Evolutionary conservation across 2,329 filamentous ascomycete genomes (phyloP).

Genomic region (Trichophyton simii): DNA sequence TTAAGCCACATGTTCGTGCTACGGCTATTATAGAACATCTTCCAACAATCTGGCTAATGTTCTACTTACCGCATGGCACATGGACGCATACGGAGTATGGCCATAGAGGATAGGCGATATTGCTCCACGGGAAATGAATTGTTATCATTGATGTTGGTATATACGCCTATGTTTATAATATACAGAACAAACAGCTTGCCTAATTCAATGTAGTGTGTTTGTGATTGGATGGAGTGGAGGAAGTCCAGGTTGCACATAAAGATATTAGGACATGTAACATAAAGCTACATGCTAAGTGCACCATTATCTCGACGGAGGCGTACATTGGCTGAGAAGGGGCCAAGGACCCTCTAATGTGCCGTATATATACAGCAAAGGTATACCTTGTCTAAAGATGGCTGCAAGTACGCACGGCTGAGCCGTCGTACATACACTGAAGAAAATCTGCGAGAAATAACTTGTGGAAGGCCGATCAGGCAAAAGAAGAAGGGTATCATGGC

Average conservation of each 20-base stretch:
- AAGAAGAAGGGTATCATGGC: background rate
- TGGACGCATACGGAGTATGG: too few relatives aligned
- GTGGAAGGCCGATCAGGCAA: background rate
- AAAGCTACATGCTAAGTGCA: background rate
- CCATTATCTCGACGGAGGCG: background rate
- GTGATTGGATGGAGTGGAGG: background rate
- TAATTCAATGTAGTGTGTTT: background rate
- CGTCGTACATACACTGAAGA: background rate
- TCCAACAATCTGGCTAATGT: too few relatives aligned
- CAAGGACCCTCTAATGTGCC: background rate
- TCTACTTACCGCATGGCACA: too few relatives aligned
- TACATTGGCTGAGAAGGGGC: background rate
- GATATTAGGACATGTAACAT: background rate
- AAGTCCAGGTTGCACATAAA: background rate
- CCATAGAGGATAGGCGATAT: too few relatives aligned
- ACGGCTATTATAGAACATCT: too few relatives aligned
- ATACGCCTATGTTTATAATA: background rate
- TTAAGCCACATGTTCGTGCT: background rate
- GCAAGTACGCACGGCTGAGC: background rate
- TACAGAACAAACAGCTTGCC: background rate
- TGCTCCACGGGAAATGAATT: too few relatives aligned
- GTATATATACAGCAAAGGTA: background rate
- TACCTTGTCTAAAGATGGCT: background rate
- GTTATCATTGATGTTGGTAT: background rate
- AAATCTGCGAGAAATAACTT: background rate